These are phyloP conservation scores for Astragalus glycyphyllos DNA, from an alignment of 306 rosid species.

Conservation along the genomic window DNA sequence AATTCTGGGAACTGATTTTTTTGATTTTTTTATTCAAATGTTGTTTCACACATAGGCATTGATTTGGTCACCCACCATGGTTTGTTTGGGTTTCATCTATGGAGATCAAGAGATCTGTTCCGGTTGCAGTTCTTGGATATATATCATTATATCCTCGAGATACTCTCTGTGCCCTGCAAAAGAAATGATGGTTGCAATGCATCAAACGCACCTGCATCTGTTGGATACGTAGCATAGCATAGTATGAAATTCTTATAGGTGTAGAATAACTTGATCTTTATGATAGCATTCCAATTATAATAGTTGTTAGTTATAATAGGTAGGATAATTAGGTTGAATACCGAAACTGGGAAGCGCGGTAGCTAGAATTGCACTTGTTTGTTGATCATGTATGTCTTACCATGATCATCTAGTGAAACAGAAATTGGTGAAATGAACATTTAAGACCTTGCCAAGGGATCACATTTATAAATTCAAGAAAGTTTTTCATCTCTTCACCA, in stretches of 20 bases:
- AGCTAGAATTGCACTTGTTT: slow-evolving; percentile 29
- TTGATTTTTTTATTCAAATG: slow-evolving; percentile 35
- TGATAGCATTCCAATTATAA: slow-evolving; percentile 37
- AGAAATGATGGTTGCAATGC: slow-evolving; percentile 52
- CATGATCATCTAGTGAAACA: slow-evolving; percentile 36
- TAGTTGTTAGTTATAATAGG: slow-evolving; percentile 33
- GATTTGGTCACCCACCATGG: slow-evolving; percentile 54
- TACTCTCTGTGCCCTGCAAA: slow-evolving; percentile 42
- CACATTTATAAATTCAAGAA: slow-evolving; percentile 35
- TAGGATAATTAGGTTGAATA: slow-evolving; percentile 21
- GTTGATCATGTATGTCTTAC: slow-evolving; percentile 28
- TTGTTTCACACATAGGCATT: slow-evolving; percentile 55
- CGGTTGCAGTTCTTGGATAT: slow-evolving; percentile 50
- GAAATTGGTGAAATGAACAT: slow-evolving; percentile 35
- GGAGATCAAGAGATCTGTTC: slow-evolving; percentile 65
- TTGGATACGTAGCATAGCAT: slow-evolving; percentile 65
- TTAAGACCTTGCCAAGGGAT: slow-evolving; percentile 27
- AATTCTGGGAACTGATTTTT: slow-evolving; percentile 39
- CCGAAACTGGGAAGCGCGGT: slow-evolving; percentile 24
- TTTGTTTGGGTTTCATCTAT: slow-evolving; percentile 48
- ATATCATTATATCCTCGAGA: slow-evolving; percentile 46
- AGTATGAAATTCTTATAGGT: slow-evolving; percentile 45
- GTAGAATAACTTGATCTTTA: slow-evolving; percentile 38
- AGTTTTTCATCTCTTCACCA: slow-evolving; percentile 29
- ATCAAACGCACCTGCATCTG: slow-evolving; percentile 58